Percentiles rank a stretch among this genome's conserved stretches.
phyloP scores from a whole-genome alignment of 805 yeast genomes.

The Hanseniaspora guilliermondii region DNA sequence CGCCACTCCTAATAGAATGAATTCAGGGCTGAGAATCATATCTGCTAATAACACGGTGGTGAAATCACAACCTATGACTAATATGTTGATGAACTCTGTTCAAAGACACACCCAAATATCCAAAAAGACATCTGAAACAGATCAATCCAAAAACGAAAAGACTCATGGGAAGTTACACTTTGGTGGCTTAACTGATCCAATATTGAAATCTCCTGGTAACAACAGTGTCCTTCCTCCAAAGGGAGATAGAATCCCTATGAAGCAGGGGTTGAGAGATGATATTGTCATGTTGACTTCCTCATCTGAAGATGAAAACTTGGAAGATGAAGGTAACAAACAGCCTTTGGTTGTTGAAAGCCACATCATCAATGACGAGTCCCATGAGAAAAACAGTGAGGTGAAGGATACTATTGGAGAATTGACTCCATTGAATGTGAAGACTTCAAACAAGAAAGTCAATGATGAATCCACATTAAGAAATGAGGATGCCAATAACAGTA shows the following conservation, averaged over 20 bases:
- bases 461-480: constrained; percentile 18
- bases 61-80: constrained; percentile 15
- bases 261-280: constrained; percentile 20
- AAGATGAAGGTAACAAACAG: constrained; percentile 12
- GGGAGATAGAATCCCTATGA: constrained; percentile 28
- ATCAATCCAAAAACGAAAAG: neutral
- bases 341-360: neutral
- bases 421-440: constrained; percentile 27
- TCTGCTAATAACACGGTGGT: constrained; percentile 20
- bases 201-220: constrained; percentile 20
- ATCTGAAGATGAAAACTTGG: constrained; percentile 18
- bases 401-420: constrained; percentile 18
- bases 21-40: constrained; percentile 25
- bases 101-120: constrained; percentile 20
- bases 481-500: constrained; percentile 10
- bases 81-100: constrained; percentile 22
- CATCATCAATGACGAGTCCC: neutral
- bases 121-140: constrained; percentile 17
- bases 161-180: constrained; percentile 10
- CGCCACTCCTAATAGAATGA: constrained; percentile 20
- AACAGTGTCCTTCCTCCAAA: constrained; percentile 24
- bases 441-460: constrained; percentile 23
- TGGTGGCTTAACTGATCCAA: constrained; percentile 6
- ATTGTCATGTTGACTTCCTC: constrained; percentile 15
- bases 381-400: neutral